These are phyloP conservation scores for Grammothele lineata DNA, from an alignment of 768 basidiomycete genomes.

Conservation along the genomic window DNA sequence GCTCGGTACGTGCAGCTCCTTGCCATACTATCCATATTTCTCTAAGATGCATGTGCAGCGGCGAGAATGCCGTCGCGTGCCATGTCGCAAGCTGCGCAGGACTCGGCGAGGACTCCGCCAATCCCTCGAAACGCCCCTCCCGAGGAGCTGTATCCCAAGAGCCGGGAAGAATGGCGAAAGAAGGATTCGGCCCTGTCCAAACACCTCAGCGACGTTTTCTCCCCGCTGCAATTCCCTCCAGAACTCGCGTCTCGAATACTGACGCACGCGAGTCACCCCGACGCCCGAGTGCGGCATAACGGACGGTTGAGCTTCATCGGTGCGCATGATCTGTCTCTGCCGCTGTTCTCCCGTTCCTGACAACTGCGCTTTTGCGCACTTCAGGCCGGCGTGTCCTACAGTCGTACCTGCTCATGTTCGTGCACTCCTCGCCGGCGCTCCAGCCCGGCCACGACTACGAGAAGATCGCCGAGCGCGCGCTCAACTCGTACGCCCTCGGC, in stretches of 20 bases:
- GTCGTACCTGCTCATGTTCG: slow-evolving; percentile 69
- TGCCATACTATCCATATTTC: neutral
- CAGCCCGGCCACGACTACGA: slow-evolving; percentile 52
- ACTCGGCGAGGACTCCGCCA: neutral
- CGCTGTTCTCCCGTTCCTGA: too few species aligned
- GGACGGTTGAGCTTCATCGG: slow-evolving; percentile 70
- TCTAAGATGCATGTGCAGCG: neutral
- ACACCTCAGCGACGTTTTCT: slow-evolving; percentile 62
- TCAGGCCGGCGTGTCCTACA: slow-evolving; percentile 78
- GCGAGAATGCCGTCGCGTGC: slow-evolving; percentile 1
- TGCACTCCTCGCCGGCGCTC: slow-evolving; percentile 48
- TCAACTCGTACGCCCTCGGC: slow-evolving; percentile 71
- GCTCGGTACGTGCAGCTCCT: slow-evolving; percentile 2
- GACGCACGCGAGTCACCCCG: slow-evolving; percentile 73
- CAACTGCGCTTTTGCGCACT: neutral
- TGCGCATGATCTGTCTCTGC: slow-evolving; percentile 21
- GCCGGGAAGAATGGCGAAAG: slow-evolving; percentile 6
- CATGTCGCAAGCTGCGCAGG: neutral
- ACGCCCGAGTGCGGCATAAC: slow-evolving; percentile 66
- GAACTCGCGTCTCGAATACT: slow-evolving; percentile 70
- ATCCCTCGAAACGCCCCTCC: too few species aligned
- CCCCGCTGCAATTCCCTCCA: slow-evolving; percentile 62
- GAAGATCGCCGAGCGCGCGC: slow-evolving; percentile 46
- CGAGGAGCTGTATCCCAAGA: too few species aligned
- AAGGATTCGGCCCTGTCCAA: slow-evolving; percentile 30